Evolutionary conservation across 2,329 filamentous ascomycete genomes (phyloP).

Genomic region (Talaromyces pinophilus): DNA sequence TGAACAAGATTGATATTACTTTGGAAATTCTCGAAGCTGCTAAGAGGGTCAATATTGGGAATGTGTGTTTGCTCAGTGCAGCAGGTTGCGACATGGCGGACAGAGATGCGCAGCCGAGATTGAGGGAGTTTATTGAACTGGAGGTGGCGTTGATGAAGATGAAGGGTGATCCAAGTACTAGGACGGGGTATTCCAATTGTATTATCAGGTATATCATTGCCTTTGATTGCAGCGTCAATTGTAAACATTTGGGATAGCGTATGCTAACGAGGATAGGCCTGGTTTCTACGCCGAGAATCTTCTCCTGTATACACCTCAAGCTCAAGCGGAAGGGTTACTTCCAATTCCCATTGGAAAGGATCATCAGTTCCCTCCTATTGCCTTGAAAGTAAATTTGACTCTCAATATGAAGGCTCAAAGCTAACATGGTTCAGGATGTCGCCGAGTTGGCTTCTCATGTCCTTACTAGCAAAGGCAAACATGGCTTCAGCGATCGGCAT

Average conservation of each 20-base stretch:
- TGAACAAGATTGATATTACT: constrained; percentile 51
- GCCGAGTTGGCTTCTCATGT: constrained; percentile 53
- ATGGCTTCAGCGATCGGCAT: constrained; percentile 54
- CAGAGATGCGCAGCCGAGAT: constrained; percentile 49
- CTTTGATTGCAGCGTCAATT: not conserved
- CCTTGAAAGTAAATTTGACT: constrained; percentile 44
- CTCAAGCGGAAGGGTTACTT: constrained; percentile 47
- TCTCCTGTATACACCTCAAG: constrained; percentile 51
- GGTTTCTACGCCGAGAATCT: constrained; percentile 57
- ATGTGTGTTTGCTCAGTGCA: constrained; percentile 52
- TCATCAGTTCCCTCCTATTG: constrained; percentile 55
- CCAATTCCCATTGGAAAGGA: constrained; percentile 51
- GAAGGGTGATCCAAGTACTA: constrained; percentile 48
- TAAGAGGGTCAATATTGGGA: constrained; percentile 49
- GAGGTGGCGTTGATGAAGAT: constrained; percentile 46
- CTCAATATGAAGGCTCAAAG: not conserved
- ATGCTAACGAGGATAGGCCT: constrained; percentile 36
- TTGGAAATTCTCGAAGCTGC: constrained; percentile 50
- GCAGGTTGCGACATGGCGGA: constrained; percentile 56
- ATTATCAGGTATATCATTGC: constrained; percentile 47
- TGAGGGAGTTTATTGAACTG: constrained; percentile 56
- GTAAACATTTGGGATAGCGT: too few relatives aligned
- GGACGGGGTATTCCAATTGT: constrained; percentile 48
- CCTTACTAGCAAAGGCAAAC: constrained; percentile 50
- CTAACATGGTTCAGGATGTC: constrained; percentile 42